Conservation (phyloP, 2,329 filamentous ascomycete genomes). For the Cladosporium sp. region DNA sequence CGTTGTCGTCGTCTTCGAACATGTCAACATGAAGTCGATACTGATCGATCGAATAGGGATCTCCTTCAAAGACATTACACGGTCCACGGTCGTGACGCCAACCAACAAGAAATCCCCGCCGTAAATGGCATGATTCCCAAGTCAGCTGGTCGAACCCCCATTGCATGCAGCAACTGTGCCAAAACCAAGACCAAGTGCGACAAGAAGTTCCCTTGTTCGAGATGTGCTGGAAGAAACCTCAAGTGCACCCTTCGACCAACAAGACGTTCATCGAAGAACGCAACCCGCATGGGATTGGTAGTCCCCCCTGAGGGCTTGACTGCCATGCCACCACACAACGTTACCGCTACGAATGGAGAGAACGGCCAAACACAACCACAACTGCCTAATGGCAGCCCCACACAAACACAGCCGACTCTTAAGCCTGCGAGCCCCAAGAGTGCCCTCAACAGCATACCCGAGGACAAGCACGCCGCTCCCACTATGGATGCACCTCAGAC, state of each 20-base stretch:
- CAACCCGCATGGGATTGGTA: constrained; percentile 39
- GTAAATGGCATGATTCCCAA: constrained; percentile 55
- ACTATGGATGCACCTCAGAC: constrained; percentile 40
- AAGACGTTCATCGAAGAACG: constrained; percentile 50
- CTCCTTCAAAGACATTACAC: constrained; percentile 56
- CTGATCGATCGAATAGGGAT: constrained; percentile 41
- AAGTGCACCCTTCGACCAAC: constrained; percentile 52
- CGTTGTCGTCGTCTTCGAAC: constrained; percentile 27
- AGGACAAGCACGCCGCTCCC: constrained; percentile 34
- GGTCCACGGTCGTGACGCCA: constrained; percentile 53
- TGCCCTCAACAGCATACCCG: constrained; percentile 28
- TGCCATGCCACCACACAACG: constrained; percentile 30
- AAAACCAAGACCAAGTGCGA: constrained; percentile 59
- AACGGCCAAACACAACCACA: constrained; percentile 23
- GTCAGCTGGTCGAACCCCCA: constrained; percentile 54
- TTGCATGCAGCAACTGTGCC: constrained; percentile 56
- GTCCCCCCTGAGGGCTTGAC: constrained; percentile 34
- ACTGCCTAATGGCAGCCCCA: constrained; percentile 19
- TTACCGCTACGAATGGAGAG: constrained; percentile 7
- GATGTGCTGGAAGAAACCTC: constrained; percentile 53
- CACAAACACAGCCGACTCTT: constrained; percentile 31
- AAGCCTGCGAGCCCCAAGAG: constrained; percentile 39
- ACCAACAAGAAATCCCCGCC: constrained; percentile 52
- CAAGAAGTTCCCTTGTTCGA: constrained; percentile 57
- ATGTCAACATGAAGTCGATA: not conserved